Conservation (phyloP, 2,329 filamentous ascomycete species). For the Fusarium armeniacum region DNA sequence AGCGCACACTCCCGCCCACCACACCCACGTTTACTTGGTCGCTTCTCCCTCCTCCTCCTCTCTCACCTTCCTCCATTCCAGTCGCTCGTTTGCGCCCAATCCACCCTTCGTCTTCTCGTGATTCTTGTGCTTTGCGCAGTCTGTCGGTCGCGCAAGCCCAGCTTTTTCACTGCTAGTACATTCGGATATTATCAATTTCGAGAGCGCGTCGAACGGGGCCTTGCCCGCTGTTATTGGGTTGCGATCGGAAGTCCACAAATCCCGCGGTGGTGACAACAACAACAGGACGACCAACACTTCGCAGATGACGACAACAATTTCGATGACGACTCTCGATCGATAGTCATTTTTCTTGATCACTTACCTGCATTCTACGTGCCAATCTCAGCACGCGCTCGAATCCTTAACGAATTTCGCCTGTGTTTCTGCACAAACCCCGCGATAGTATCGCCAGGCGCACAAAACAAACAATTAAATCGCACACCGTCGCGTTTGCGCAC, state of each 20-base stretch:
- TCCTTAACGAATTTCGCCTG: conserved; percentile 26
- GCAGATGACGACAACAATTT: conserved; percentile 26
- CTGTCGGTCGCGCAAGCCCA: conserved; percentile 40
- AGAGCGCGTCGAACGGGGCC: conserved; percentile 40
- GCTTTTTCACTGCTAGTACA: conserved; percentile 26
- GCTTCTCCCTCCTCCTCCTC: conserved; percentile 46
- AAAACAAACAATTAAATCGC: conserved; percentile 32
- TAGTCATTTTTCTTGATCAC: conserved; percentile 28
- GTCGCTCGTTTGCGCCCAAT: conserved; percentile 54
- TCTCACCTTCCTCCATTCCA: conserved; percentile 53
- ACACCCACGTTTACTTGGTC: conserved; percentile 45
- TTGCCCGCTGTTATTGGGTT: conserved; percentile 30
- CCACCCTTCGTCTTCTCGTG: conserved; percentile 41
- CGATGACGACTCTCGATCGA: conserved; percentile 20
- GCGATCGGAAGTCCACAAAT: conserved; percentile 38
- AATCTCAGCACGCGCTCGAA: conserved; percentile 24
- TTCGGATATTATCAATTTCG: conserved; percentile 36
- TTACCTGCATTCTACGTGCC: conserved; percentile 9
- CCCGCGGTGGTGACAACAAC: conserved; percentile 32
- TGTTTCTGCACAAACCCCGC: conserved; percentile 14
- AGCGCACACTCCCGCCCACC: conserved; percentile 48
- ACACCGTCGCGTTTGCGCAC: conserved; percentile 17
- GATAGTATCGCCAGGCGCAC: conserved; percentile 24
- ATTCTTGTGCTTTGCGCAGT: conserved; percentile 41
- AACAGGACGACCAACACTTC: conserved; percentile 25